Evolutionary conservation across 2,329 filamentous ascomycete species (phyloP), one percentile per base, ranked within the genome.

Genomic region (Volutella citrinella): DNA sequence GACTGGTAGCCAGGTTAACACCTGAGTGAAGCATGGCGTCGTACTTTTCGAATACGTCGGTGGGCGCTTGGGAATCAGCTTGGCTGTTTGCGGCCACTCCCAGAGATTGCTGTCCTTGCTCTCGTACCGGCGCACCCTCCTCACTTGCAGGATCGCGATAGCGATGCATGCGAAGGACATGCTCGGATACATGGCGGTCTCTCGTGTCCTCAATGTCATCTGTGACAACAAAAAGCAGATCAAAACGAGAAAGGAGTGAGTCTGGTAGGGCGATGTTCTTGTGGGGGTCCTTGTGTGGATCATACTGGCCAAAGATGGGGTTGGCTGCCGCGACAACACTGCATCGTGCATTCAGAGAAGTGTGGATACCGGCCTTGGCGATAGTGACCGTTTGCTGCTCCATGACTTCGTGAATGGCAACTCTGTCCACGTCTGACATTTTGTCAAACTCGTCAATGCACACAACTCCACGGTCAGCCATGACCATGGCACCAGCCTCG

Each of bases 391-490:
- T 98, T 66, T 98, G 93, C 68, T 98, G 93, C 66, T 98, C 93
- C 93, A 98, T 98, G 48, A 98, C 93, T 86, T 98, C 93, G 77
- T 98, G 93, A 51, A 98, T 98, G 28, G 93, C 93, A 5, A 98
- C 93, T 59, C 93, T 82, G 64, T 98, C 93, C 38, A 97, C 84
- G 58, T 98, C 93, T 37, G 89, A 96, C 93, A 98, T 98, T 65
- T 98, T 98, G 70, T 98, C 93, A 51, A 98, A 98, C 57, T 98
- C 93, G 59, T 98, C 93, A 48, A 98, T 98, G 69, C 93, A 98
- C 20, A 98, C 93, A 10, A 98, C 91, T 50, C 93, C 93, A 44
- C 93, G 84, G 61, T 98, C 93, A 45, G 82, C 93, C 56, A 98
- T 87, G 41, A 98, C 93, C 93, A 98, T 98, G 46, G 93, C 93